Percentiles rank a stretch among this genome's conserved stretches.
Evolutionary conservation across 192 early-diverging fungal genomes (phyloP).

Genomic region (Entrophospora sp.): DNA sequence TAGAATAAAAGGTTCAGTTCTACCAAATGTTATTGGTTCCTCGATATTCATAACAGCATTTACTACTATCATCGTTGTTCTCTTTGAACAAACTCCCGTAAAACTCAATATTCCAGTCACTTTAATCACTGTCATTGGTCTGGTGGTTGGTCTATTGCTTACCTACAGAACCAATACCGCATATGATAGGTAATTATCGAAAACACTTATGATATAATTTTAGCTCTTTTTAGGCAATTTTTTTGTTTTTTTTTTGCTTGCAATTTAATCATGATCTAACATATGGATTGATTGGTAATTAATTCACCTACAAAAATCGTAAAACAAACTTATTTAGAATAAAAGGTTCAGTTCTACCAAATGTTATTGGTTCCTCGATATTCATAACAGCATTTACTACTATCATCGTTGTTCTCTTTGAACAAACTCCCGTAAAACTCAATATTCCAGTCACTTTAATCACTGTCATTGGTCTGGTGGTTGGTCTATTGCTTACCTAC

Average conservation of each 20-base stretch:
- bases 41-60: background rate
- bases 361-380: background rate
- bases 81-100: background rate
- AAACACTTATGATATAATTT: too few species aligned
- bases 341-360: background rate
- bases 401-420: background rate
- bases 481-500: slow-evolving; percentile 17
- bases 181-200: slow-evolving; percentile 14
- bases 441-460: slow-evolving; percentile 5
- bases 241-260: background rate
- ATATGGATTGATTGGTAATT: too few species aligned
- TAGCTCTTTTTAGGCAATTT: background rate
- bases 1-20: background rate
- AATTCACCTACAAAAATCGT: too few species aligned
- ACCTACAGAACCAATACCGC: slow-evolving; percentile 19
- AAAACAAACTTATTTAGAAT: background rate
- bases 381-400: background rate
- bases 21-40: background rate
- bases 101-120: background rate
- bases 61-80: background rate
- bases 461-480: slow-evolving; percentile 14
- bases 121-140: slow-evolving; percentile 12
- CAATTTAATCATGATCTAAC: background rate
- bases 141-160: slow-evolving; percentile 18
- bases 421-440: background rate